These are phyloP conservation scores for Panicum miliaceum DNA, from an alignment of 176 grass and related monocot species.

Conservation along the genomic window DNA sequence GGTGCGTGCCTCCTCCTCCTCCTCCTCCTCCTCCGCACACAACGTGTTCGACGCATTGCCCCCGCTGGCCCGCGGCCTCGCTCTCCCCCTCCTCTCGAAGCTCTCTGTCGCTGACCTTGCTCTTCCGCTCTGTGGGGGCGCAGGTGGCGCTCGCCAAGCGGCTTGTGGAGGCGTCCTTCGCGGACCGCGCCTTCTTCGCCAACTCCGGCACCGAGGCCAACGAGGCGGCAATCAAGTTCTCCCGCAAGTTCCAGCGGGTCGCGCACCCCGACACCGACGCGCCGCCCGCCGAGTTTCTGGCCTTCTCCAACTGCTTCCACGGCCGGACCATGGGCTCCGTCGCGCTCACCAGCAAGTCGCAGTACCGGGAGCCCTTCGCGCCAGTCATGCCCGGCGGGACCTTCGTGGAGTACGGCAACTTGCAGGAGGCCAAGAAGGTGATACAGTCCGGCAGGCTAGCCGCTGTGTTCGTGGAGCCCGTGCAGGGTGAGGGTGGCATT, in stretches of 20 bases:
- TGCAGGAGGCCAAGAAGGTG: conserved; percentile 54
- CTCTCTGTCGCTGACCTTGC: neutral
- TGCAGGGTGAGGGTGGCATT: conserved; percentile 92
- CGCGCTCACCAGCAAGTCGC: conserved; percentile 81
- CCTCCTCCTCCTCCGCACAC: neutral
- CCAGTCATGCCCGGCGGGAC: conserved; percentile 77
- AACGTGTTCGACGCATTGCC: conserved; percentile 52
- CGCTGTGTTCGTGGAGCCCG: conserved; percentile 85
- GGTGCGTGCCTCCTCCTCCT: neutral
- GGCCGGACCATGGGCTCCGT: conserved; percentile 84
- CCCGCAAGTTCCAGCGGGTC: conserved; percentile 76
- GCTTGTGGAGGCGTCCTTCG: conserved; percentile 78
- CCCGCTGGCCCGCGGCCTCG: too few relatives aligned
- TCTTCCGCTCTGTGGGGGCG: neutral
- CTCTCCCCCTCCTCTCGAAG: too few relatives aligned
- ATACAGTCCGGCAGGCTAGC: conserved; percentile 66
- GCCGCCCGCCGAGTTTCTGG: conserved; percentile 63
- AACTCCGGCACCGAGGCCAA: conserved; percentile 94
- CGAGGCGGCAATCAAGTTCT: conserved; percentile 97
- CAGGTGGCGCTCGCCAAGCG: conserved; percentile 78
- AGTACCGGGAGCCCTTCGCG: conserved; percentile 73
- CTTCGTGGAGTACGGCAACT: conserved; percentile 72
- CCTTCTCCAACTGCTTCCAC: conserved; percentile 85
- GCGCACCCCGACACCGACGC: conserved; percentile 33
- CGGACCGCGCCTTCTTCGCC: conserved; percentile 79